These are phyloP conservation scores for Fusarium agapanthi DNA, from an alignment of 2,329 filamentous ascomycete genomes.

Conservation along the genomic window DNA sequence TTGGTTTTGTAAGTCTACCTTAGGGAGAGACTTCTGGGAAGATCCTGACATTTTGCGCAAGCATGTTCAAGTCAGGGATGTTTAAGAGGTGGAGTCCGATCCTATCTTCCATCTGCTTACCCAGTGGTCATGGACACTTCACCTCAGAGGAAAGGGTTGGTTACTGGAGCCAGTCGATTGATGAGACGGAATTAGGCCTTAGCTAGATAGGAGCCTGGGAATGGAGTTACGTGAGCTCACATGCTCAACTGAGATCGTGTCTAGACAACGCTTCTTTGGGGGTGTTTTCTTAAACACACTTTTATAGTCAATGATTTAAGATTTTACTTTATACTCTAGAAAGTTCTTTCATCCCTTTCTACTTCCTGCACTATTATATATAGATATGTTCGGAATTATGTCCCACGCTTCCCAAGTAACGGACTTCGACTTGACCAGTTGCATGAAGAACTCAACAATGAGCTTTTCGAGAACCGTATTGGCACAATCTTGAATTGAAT, in stretches of 20 bases:
- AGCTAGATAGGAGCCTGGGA: background rate
- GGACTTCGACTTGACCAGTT: background rate
- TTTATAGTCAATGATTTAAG: background rate
- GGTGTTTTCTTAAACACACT: rapidly evolving
- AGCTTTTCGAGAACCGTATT: background rate
- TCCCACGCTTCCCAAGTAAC: background rate
- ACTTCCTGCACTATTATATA: background rate
- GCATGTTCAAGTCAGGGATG: background rate
- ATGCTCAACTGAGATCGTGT: background rate
- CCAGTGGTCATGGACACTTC: background rate
- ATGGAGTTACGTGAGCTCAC: background rate
- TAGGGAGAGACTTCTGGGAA: background rate
- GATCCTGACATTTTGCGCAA: background rate
- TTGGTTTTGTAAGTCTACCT: background rate
- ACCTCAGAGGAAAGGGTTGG: background rate
- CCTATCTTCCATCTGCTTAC: background rate
- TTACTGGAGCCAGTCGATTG: background rate
- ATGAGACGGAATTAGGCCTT: too few relatives aligned
- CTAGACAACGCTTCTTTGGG: background rate
- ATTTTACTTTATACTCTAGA: background rate
- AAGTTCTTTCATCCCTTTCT: background rate
- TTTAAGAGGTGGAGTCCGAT: background rate
- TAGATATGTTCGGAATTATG: background rate
- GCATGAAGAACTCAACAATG: too few relatives aligned
- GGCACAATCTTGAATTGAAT: background rate